These are phyloP conservation scores for Chytriomyces sp. DNA, from an alignment of 192 early-diverging fungal species.

Conservation along the genomic window DNA sequence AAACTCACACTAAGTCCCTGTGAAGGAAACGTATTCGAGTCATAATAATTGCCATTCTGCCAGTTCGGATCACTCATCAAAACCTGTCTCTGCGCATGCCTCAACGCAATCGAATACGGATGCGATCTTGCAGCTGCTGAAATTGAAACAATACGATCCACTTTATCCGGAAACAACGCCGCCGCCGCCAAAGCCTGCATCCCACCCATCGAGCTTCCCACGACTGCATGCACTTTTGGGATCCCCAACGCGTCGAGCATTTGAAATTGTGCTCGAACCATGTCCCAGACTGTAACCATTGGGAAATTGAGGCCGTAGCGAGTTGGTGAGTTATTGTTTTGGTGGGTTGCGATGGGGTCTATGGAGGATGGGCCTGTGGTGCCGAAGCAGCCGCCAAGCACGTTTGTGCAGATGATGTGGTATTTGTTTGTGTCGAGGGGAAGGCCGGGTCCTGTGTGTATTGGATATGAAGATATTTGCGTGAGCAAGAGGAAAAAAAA, in stretches of 20 bases:
- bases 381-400: slow-evolving; percentile 95
- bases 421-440: slow-evolving; percentile 93
- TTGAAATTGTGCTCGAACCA: slow-evolving; percentile 91
- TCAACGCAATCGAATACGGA: slow-evolving; percentile 93
- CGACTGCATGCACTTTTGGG: slow-evolving; percentile 81
- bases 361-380: slow-evolving; percentile 89
- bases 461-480: neutral
- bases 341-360: slow-evolving; percentile 67
- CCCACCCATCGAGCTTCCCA: slow-evolving; percentile 93
- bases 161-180: slow-evolving; percentile 79
- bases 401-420: slow-evolving; percentile 95
- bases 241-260: slow-evolving; percentile 85
- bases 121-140: slow-evolving; percentile 93
- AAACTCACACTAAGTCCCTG: slow-evolving; percentile 83
- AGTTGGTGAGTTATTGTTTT: slow-evolving; percentile 8
- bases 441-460: slow-evolving; percentile 68
- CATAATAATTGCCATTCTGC: slow-evolving; percentile 85
- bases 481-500: neutral
- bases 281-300: slow-evolving; percentile 78
- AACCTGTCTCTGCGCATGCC: slow-evolving; percentile 91
- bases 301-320: slow-evolving; percentile 72
- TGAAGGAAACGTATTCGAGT: slow-evolving; percentile 77
- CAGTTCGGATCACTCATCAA: slow-evolving; percentile 97
- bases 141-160: slow-evolving; percentile 80
- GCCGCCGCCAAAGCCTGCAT: slow-evolving; percentile 92